Evolutionary conservation across 108 stramenopile species (phyloP).

Genomic region (Skeletonema marinoi): DNA sequence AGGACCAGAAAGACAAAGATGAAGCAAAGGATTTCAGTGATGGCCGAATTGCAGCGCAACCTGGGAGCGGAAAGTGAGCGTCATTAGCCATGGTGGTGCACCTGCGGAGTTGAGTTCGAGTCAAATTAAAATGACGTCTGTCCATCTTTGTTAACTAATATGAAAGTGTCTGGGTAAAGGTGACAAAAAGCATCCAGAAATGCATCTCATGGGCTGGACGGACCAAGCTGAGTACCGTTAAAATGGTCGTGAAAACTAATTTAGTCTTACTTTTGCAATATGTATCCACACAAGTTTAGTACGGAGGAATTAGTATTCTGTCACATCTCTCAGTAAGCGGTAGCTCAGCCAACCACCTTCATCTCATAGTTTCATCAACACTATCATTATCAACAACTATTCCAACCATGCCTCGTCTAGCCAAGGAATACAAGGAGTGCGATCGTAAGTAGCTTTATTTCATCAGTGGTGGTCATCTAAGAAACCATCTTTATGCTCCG

Average conservation of each 20-base stretch:
- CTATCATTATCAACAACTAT: background rate
- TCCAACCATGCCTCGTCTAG: slow-evolving; percentile 65
- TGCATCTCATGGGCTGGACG: background rate
- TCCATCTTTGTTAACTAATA: background rate
- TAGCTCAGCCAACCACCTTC: background rate
- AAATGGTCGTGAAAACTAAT: background rate
- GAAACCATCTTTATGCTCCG: background rate
- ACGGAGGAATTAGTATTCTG: background rate
- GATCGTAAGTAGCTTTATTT: slow-evolving; percentile 60
- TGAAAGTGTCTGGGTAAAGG: too few species aligned
- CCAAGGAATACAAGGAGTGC: slow-evolving; percentile 86
- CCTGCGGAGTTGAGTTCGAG: background rate
- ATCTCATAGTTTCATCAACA: background rate
- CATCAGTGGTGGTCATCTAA: background rate
- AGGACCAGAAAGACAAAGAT: background rate
- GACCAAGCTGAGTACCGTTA: background rate
- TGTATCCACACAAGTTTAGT: background rate
- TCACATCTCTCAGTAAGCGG: background rate
- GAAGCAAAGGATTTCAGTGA: slow-evolving; percentile 5
- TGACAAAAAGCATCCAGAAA: too few species aligned
- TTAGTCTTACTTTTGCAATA: background rate
- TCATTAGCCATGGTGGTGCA: background rate
- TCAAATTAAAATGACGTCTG: background rate
- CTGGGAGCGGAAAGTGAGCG: background rate
- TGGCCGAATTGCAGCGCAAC: background rate